Evolutionary conservation across 805 yeast species (phyloP), one percentile per base, ranked within the genome.

Genomic region (Candida broadrunensis): DNA sequence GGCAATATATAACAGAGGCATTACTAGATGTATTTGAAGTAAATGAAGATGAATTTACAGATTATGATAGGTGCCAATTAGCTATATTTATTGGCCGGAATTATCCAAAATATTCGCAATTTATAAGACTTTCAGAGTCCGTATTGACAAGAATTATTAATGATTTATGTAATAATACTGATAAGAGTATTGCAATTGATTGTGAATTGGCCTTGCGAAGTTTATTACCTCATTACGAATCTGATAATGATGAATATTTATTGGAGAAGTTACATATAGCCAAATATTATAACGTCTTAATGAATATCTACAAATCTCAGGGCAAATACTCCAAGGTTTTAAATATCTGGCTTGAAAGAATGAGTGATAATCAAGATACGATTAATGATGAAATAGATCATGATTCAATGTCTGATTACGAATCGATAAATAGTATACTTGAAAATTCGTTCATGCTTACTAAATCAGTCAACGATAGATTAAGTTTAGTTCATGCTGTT

Each of bases 101-200:
- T 54, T 80, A 83, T 46, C 84, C 97, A 2, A 93, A 91, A 55
- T 91, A 85, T 58, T 71, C 78, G 11, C 99, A 91, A 60, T 90
- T 87, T 46, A 72, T 91, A 9, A 71, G 88, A 33, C 58, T 93
- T 1, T 76, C 89, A 1, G 93, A 83, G 41, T 67, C 78, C 1
- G 62, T 70, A 2, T 55, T 85, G 32, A 73, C 74, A 5, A 55
- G 60, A 3, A 63, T 84, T 0, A 63, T 85, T 19, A 61, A 69
- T 3, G 61, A 58, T 3, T 61, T 89, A 26, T 83, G 87, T 50
- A 49, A 65, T 15, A 65, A 57, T 37, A 50, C 63, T 13, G 59
- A 58, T 8, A 48, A 46, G 1, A 53, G 52, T 1, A 46, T 72
- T 37, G 70, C 65, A 38, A 73, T 67, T 20, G 91, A 85, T 44